A percentile compares a stretch with the other conserved stretches of the same genome.
Conservation (phyloP, 2,329 filamentous ascomycete species). For the Trichothecium sympodiale region DNA sequence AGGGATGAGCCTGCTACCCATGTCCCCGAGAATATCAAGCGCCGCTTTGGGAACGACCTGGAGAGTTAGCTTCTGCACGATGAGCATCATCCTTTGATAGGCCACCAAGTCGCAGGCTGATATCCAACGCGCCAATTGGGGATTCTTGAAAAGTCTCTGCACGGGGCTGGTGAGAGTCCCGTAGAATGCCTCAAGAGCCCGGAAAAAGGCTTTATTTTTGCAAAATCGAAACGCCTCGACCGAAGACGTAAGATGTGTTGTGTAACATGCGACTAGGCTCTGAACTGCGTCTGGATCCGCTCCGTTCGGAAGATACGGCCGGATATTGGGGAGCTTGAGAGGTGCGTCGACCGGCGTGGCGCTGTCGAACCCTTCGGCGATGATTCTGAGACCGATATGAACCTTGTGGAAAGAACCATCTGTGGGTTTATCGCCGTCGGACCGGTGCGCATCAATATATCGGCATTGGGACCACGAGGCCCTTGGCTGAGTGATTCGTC, state of each 20-base stretch:
- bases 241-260: constrained; percentile 88
- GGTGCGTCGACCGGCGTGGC: too few species aligned
- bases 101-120: constrained; percentile 90
- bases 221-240: constrained; percentile 94
- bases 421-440: too few species aligned
- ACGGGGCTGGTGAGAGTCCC: constrained; percentile 95
- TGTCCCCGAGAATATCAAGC: constrained; percentile 74
- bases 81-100: constrained; percentile 94
- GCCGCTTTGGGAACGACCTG: constrained; percentile 86
- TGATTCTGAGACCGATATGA: too few species aligned
- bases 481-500: too few species aligned
- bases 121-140: constrained; percentile 80
- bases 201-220: constrained; percentile 93
- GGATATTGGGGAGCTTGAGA: constrained; percentile 61
- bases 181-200: constrained; percentile 88
- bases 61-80: constrained; percentile 76
- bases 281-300: constrained; percentile 82
- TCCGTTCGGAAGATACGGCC: constrained; percentile 65
- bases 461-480: too few species aligned
- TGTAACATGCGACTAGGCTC: constrained; percentile 77
- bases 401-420: too few species aligned
- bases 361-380: too few species aligned
- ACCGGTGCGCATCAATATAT: too few species aligned
- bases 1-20: constrained; percentile 67
- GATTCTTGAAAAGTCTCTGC: constrained; percentile 78